Conservation (phyloP, 1,284 basidiomycete genomes). For the Apiotrichum sp. region DNA sequence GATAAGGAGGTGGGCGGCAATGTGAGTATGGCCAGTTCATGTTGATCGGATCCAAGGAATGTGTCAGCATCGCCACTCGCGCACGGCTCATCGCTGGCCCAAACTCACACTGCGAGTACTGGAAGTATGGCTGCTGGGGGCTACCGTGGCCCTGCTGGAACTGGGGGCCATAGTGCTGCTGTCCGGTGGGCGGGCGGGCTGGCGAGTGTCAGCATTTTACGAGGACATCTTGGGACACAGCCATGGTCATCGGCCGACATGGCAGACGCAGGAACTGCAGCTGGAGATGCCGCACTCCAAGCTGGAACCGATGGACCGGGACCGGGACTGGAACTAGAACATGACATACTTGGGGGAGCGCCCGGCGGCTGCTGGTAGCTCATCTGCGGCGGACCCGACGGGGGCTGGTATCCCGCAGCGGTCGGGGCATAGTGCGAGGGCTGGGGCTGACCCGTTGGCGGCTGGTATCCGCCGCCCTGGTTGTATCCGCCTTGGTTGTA, state of each 20-base stretch:
- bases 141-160: constrained; percentile 53
- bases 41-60: background rate
- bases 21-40: no score
- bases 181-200: constrained; percentile 49
- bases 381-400: background rate
- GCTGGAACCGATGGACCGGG: background rate
- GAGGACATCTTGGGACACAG: background rate
- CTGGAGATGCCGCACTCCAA: background rate
- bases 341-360: constrained; percentile 1
- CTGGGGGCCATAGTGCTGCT: constrained; percentile 65
- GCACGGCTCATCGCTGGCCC: background rate
- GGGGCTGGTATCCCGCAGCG: constrained; percentile 7
- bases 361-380: constrained; percentile 3
- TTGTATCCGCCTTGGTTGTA: background rate
- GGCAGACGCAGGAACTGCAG: background rate
- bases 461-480: background rate
- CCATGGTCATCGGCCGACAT: background rate
- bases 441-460: constrained; percentile 11
- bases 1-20: no score
- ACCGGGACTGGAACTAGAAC: no score
- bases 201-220: background rate
- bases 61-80: background rate
- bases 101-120: constrained; percentile 67
- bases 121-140: constrained; percentile 59
- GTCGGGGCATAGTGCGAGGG: constrained; percentile 10